phyloP scores from a whole-genome alignment of 2,329 filamentous ascomycete genomes.

The Hypoxylon sp. region DNA sequence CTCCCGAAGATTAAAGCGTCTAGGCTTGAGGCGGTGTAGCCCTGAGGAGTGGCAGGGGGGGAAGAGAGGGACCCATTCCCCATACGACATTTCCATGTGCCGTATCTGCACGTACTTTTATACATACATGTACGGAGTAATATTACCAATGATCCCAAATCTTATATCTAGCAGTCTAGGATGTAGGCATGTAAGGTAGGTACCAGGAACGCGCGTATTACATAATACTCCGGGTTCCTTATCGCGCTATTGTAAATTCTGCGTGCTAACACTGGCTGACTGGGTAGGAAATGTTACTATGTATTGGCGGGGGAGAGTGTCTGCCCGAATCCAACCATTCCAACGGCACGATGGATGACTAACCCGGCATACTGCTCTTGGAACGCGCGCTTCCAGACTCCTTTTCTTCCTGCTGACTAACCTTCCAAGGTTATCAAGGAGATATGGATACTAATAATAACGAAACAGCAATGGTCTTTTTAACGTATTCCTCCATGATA shows the following conservation, averaged over 20 bases:
- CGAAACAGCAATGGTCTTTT: not conserved
- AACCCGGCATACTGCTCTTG: constrained; percentile 19
- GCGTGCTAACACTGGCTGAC: not conserved
- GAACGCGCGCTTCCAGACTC: not conserved
- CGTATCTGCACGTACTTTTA: constrained; percentile 14
- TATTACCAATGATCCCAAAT: not conserved
- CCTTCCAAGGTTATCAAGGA: constrained; percentile 6
- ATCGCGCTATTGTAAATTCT: constrained; percentile 21
- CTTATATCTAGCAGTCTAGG: not conserved
- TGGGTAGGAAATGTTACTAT: not conserved
- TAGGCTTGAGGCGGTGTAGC: constrained; percentile 20
- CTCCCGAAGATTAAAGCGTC: not conserved
- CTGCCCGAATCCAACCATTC: constrained; percentile 6
- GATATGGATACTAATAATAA: constrained; percentile 12
- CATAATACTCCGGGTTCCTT: constrained; percentile 11
- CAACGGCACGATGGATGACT: constrained; percentile 29
- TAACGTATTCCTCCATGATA: not conserved
- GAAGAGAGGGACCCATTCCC: constrained; percentile 12
- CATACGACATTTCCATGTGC: constrained; percentile 20
- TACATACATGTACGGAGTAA: too few species aligned
- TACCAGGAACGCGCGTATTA: constrained; percentile 1
- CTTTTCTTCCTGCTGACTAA: constrained; percentile 13
- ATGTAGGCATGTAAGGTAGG: too few species aligned
- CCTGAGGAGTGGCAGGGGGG: not conserved
- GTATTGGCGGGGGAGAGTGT: constrained; percentile 1